Conservation (phyloP, 108 stramenopile genomes). For the Schizochytrium sp. region DNA sequence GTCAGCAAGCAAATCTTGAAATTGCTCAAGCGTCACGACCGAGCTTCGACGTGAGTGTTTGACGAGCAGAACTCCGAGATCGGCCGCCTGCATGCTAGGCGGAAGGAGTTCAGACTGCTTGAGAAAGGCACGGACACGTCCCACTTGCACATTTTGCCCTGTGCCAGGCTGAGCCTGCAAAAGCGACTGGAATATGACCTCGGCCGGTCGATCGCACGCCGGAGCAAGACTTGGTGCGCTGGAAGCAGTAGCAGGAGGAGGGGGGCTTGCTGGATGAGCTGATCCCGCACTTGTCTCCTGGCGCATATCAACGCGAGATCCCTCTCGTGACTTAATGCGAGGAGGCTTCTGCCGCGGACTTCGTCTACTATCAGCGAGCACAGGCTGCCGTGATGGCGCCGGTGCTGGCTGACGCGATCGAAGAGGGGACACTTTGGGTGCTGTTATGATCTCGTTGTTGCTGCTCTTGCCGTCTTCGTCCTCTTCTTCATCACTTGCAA, state of each 20-base stretch:
- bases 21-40: background rate
- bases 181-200: background rate
- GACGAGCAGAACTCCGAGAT: background rate
- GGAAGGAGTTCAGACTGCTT: slow-evolving; percentile 7
- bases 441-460: background rate
- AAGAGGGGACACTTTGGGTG: background rate
- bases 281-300: too few relatives aligned
- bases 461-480: background rate
- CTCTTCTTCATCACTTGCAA: background rate
- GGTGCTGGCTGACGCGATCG: too few relatives aligned
- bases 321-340: too few relatives aligned
- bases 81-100: background rate
- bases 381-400: too few relatives aligned
- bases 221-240: too few relatives aligned
- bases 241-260: too few relatives aligned
- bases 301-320: too few relatives aligned
- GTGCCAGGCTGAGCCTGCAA: background rate
- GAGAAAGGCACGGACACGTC: background rate
- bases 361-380: too few relatives aligned
- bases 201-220: background rate
- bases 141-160: background rate
- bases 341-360: too few relatives aligned
- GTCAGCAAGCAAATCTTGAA: background rate
- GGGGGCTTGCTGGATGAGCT: too few relatives aligned
- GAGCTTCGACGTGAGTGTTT: background rate